Base-by-base conservation (phyloP, 371 early-diverging fungal genomes). In the Vairimorpha necatrix region DNA sequence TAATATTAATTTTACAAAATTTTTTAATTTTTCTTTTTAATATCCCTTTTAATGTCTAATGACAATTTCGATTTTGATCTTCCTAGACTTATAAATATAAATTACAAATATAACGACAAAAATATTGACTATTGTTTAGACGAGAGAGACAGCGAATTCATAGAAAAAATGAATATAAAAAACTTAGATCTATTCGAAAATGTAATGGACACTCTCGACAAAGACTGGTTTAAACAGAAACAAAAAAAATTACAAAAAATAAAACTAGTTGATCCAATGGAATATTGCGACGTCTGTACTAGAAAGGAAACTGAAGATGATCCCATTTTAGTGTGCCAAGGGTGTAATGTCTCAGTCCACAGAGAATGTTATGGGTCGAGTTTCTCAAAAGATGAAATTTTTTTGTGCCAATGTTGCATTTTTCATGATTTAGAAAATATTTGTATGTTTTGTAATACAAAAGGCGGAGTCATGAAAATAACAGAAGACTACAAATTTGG, bases 301-400 rank as follows among this genome's bases (percentile, higher is more conserved):
- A 67, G 58, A 16, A 13, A 32, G 26, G 77, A 77, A 26, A 67
- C 58, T 24, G 46, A 67, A 2, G 75, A 78, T 16, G 62, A 81
- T 69, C 34, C 61, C 48, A 50, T 84, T 47, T 50, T 83, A 13
- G 61, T 72, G 24, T 86, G 86, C 67, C 80, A 83, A 61, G 83
- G 86, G 30, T 86, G 86, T 68, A 67, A 67, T 46, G 69, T 86
- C 39, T 71, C 66, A 48, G 83, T 84, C 33, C 86, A 86, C 72
- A 70, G 81, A 62, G 69, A 67, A 30, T 86, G 86, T 71, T 86
- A 86, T 67, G 86, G 86, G 6, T 69, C 83, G 7, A 75, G 72
- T 33, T 77, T 74, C n/a, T 62, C 72, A 50, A 34, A 72, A 61
- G 72, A 75, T 13, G 74, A 69, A 22, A 67, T 58, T 30, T 86